Percentiles rank a stretch among this genome's conserved stretches.
phyloP scores from a whole-genome alignment of 2,329 filamentous ascomycete genomes.

The Metarhizium robertsii region DNA sequence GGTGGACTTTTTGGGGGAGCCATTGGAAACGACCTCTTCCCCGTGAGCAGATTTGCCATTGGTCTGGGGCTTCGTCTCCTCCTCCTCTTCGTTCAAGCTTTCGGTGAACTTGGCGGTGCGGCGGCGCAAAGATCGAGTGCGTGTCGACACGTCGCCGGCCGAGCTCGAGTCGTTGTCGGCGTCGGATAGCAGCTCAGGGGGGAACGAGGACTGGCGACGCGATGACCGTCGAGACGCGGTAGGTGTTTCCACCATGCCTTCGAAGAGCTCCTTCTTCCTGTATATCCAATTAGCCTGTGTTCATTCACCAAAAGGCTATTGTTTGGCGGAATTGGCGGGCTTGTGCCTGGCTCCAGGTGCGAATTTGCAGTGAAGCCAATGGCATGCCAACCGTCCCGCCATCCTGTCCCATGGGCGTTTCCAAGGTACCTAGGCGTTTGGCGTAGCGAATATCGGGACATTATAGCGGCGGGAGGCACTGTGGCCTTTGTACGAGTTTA shows the following conservation, averaged over 20 bases:
- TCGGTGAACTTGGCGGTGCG: slow-evolving; percentile 42
- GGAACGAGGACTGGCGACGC: slow-evolving; percentile 41
- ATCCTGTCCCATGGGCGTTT: background rate
- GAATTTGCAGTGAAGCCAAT: background rate
- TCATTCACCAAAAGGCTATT: background rate
- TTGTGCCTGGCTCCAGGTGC: background rate
- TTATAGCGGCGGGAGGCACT: slow-evolving; percentile 3
- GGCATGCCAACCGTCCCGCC: background rate
- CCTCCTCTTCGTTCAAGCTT: slow-evolving; percentile 32
- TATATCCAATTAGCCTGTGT: slow-evolving; percentile 2
- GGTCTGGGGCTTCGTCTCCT: slow-evolving; percentile 19
- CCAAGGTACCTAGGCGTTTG: slow-evolving; percentile 20
- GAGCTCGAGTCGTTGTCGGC: slow-evolving; percentile 41
- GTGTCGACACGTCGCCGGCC: slow-evolving; percentile 31
- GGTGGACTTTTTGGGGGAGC: slow-evolving; percentile 11
- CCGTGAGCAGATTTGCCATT: slow-evolving; percentile 23
- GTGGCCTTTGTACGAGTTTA: background rate
- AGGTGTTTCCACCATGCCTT: slow-evolving; percentile 52
- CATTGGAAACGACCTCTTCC: slow-evolving; percentile 13
- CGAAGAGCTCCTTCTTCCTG: slow-evolving; percentile 53
- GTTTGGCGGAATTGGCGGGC: background rate
- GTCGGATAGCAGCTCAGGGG: slow-evolving; percentile 32
- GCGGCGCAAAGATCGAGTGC: slow-evolving; percentile 29
- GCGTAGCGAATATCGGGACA: slow-evolving; percentile 21
- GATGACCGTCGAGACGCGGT: slow-evolving; percentile 28